These are phyloP conservation scores for Camelina neglecta DNA, from an alignment of 345 rosid genomes.

Conservation along the genomic window DNA sequence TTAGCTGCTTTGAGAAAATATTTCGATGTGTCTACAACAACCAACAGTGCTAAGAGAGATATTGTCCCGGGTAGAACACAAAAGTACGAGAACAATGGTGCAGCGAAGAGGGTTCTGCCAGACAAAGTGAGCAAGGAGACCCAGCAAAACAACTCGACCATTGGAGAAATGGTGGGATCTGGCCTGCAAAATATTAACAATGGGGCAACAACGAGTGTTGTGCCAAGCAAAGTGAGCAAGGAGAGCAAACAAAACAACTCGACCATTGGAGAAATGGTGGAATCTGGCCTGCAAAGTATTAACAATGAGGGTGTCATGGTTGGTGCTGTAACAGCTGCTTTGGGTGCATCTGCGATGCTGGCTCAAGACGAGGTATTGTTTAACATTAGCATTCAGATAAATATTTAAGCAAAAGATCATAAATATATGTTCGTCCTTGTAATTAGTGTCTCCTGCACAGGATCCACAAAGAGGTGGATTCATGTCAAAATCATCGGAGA, in stretches of 20 bases:
- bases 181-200: conserved; percentile 46
- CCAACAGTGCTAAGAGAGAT: conserved; percentile 46
- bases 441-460: conserved; percentile 40
- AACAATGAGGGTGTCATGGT: conserved; percentile 62
- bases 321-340: conserved; percentile 89
- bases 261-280: conserved; percentile 42
- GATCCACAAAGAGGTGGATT: conserved; percentile 42
- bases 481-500: conserved; percentile 48
- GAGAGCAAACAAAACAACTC: conserved; percentile 31
- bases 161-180: conserved; percentile 42
- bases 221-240: conserved; percentile 36
- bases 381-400: conserved; percentile 14
- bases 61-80: conserved; percentile 27
- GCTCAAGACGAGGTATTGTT: conserved; percentile 65
- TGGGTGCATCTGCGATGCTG: conserved; percentile 90
- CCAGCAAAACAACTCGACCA: conserved; percentile 31
- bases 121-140: conserved; percentile 38
- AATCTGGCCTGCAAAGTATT: conserved; percentile 42
- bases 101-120: conserved; percentile 24
- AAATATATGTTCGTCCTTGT: background rate
- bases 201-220: conserved; percentile 36
- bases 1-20: conserved; percentile 85
- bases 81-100: conserved; percentile 25
- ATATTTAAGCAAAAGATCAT: conserved; percentile 1
- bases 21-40: conserved; percentile 58